phyloP scores from a whole-genome alignment of 2,329 filamentous ascomycete genomes.

The Exserohilum rostratum region DNA sequence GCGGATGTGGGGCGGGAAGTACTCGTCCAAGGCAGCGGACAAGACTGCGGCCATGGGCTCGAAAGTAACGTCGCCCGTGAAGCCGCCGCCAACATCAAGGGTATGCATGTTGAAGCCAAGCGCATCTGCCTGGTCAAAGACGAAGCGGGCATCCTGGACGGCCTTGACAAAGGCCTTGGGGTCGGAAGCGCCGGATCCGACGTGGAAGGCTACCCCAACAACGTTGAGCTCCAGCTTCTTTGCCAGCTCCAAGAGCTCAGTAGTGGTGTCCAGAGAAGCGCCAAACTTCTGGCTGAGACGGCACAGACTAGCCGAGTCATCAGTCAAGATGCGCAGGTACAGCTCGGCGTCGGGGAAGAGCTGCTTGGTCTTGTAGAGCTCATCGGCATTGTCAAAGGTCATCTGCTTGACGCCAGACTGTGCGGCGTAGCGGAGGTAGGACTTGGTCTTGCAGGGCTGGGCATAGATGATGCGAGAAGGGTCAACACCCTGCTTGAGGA shows the following conservation, averaged over 20 bases:
- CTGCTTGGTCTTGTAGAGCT: constrained; percentile 96
- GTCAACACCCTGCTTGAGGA: constrained; percentile 80
- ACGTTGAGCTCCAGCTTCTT: constrained; percentile 85
- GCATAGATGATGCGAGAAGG: constrained; percentile 96
- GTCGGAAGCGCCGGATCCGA: constrained; percentile 94
- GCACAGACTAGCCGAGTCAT: constrained; percentile 93
- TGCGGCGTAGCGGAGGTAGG: constrained; percentile 90
- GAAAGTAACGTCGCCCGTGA: constrained; percentile 88
- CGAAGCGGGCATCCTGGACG: constrained; percentile 82
- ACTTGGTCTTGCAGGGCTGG: constrained; percentile 99
- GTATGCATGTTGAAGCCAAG: constrained; percentile 83
- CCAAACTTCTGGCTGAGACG: constrained; percentile 97
- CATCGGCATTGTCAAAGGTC: constrained; percentile 98
- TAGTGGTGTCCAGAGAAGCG: constrained; percentile 81
- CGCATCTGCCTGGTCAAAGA: constrained; percentile 82
- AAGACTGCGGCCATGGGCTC: constrained; percentile 87
- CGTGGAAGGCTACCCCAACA: constrained; percentile 96
- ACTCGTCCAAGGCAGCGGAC: constrained; percentile 78
- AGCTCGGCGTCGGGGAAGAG: constrained; percentile 88
- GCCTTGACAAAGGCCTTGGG: constrained; percentile 90
- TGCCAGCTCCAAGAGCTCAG: constrained; percentile 77
- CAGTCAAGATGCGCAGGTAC: constrained; percentile 91
- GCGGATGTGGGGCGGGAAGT: constrained; percentile 82
- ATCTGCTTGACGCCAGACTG: constrained; percentile 90
- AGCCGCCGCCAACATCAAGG: constrained; percentile 93